phyloP scores from a whole-genome alignment of 306 rosid species.

The Citrullus amarus region DNA sequence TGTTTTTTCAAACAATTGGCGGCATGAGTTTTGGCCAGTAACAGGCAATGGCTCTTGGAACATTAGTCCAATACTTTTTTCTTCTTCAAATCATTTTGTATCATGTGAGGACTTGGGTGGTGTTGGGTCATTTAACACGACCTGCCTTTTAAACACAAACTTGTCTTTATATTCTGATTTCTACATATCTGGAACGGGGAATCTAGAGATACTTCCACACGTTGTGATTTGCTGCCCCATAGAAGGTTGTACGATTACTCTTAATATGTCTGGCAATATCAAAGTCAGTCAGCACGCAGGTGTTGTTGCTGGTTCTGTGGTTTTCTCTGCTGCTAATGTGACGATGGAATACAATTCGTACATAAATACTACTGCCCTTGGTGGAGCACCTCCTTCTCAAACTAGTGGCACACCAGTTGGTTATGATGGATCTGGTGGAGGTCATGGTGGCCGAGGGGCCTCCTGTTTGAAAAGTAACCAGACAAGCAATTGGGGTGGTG shows the following conservation, averaged over 20 bases:
- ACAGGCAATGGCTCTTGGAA: constrained; percentile 24
- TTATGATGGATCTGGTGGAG: constrained; percentile 90
- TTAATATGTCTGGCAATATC: constrained; percentile 82
- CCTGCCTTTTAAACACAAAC: constrained; percentile 77
- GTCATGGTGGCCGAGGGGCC: constrained; percentile 99
- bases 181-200: constrained; percentile 66
- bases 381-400: constrained; percentile 92
- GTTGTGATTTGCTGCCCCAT: constrained; percentile 63
- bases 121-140: constrained; percentile 86
- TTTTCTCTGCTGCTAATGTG: constrained; percentile 66
- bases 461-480: constrained; percentile 61
- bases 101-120: constrained; percentile 87
- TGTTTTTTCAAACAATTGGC: constrained; percentile 22
- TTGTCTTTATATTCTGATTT: constrained; percentile 47
- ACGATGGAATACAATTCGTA: constrained; percentile 54
- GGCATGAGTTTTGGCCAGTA: constrained; percentile 23
- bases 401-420: constrained; percentile 95
- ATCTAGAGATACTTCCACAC: constrained; percentile 75
- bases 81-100: constrained; percentile 25
- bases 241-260: constrained; percentile 60
- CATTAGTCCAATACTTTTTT: constrained; percentile 18
- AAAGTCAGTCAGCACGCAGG: constrained; percentile 74
- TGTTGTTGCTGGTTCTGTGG: constrained; percentile 69
- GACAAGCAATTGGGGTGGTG: constrained; percentile 92
- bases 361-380: constrained; percentile 69